phyloP scores from a whole-genome alignment of 768 basidiomycete genomes.

The Panaeolus cyanescens region DNA sequence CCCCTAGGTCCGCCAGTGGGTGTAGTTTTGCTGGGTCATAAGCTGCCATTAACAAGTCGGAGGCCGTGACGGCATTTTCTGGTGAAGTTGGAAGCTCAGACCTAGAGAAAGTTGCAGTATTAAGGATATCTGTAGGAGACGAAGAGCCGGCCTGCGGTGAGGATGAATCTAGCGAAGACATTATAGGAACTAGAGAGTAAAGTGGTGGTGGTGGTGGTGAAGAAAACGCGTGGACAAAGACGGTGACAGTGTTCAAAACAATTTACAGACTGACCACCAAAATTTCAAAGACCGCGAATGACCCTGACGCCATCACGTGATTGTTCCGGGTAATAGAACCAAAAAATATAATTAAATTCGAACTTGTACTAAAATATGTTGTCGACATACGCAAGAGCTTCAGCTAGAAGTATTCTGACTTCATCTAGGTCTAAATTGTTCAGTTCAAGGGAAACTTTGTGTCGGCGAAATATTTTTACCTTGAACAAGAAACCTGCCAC shows the following conservation, averaged over 20 bases:
- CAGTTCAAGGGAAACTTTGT: constrained; percentile 11
- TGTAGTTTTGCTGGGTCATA: constrained; percentile 94
- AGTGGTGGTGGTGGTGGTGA: constrained; percentile 12
- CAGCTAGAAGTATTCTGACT: constrained; percentile 1
- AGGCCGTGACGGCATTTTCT: constrained; percentile 73
- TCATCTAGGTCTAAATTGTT: constrained; percentile 3
- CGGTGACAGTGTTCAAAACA: constrained; percentile 15
- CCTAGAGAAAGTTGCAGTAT: constrained; percentile 49
- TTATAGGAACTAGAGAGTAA: constrained; percentile 14
- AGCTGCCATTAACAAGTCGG: constrained; percentile 82
- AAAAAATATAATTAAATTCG: too few species aligned
- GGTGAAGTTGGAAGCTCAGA: constrained; percentile 37
- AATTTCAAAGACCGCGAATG: constrained; percentile 27
- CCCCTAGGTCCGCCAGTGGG: constrained; percentile 89
- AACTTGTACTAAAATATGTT: constrained; percentile 2
- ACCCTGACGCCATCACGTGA: constrained; percentile 24
- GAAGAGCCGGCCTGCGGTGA: constrained; percentile 34
- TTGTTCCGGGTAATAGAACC: too few species aligned
- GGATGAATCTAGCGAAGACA: constrained; percentile 21
- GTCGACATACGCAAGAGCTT: background rate
- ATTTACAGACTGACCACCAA: constrained; percentile 19
- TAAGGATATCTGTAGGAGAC: constrained; percentile 46
- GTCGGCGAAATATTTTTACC: constrained; percentile 13
- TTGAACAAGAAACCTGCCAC: constrained; percentile 4
- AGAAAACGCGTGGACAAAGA: constrained; percentile 15